Percentiles rank a stretch among this genome's conserved stretches.
These are phyloP conservation scores for Solanum chacoense DNA, from an alignment of 305 asterid species.

Conservation along the genomic window DNA sequence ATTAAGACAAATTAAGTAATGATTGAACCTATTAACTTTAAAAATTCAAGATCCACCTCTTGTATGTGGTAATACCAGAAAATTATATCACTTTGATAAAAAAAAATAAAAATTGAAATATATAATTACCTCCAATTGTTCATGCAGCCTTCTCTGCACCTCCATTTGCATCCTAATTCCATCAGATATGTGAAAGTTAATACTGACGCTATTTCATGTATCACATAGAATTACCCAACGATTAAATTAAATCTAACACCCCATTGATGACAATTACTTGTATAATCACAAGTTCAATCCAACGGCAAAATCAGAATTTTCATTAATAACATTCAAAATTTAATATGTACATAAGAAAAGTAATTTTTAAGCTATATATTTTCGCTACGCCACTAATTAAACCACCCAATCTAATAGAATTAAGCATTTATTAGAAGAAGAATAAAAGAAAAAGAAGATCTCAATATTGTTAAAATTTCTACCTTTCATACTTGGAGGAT, in stretches of 20 bases:
- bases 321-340: not conserved
- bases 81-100: not conserved
- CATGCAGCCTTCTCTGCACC: slow-evolving; percentile 89
- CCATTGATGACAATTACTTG: not conserved
- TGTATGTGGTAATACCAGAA: not conserved
- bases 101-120: not conserved
- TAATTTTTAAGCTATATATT: not conserved
- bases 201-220: slow-evolving; percentile 24
- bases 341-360: not conserved
- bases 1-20: too few species aligned
- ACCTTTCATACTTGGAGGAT: not conserved
- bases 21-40: not conserved
- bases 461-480: not conserved
- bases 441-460: not conserved
- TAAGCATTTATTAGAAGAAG: not conserved
- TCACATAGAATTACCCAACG: slow-evolving; percentile 8
- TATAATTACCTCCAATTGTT: slow-evolving; percentile 52
- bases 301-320: not conserved
- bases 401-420: not conserved
- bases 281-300: not conserved
- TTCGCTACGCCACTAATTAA: not conserved
- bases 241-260: slow-evolving; percentile 1
- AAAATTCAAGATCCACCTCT: not conserved
- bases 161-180: slow-evolving; percentile 95
- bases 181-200: slow-evolving; percentile 35